phyloP scores from a whole-genome alignment of 768 basidiomycete species.

The Albatrellus ellisii region DNA sequence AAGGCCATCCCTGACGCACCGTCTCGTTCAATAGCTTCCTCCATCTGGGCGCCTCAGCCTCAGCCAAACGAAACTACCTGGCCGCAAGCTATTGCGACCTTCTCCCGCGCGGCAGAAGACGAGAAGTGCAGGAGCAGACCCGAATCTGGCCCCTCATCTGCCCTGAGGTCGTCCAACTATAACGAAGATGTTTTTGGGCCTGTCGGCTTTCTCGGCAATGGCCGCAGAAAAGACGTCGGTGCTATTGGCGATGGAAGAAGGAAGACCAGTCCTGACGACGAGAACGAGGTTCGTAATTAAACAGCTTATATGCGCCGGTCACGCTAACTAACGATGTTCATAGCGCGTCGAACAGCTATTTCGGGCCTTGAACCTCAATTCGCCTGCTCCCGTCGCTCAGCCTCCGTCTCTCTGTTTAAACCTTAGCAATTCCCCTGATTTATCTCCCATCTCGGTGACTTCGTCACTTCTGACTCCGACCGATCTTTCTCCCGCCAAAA shows the following conservation, averaged over 20 bases:
- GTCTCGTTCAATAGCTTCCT: conserved; percentile 19
- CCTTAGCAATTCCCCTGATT: conserved; percentile 43
- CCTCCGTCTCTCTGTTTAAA: conserved; percentile 29
- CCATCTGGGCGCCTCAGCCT: conserved; percentile 79
- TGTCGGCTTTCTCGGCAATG: conserved; percentile 22
- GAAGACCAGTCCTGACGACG: conserved; percentile 41
- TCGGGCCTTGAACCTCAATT: conserved; percentile 67
- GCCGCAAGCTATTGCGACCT: conserved; percentile 54
- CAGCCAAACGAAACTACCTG: conserved; percentile 54
- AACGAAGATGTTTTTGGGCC: conserved; percentile 61
- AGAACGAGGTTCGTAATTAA: conserved; percentile 36
- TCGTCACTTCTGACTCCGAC: conserved; percentile 65
- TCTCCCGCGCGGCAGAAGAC: conserved; percentile 31
- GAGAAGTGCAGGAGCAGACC: conserved; percentile 16
- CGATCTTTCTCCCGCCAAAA: conserved; percentile 55
- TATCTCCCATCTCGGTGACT: conserved; percentile 60
- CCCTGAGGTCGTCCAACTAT: conserved; percentile 21
- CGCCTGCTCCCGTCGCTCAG: conserved; percentile 37
- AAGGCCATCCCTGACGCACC: conserved; percentile 8
- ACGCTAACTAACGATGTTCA: conserved; percentile 13
- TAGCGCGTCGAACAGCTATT: conserved; percentile 75
- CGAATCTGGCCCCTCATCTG: conserved; percentile 17
- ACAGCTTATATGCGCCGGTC: no score
- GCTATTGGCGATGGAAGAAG: conserved; percentile 75
- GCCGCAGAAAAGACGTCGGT: conserved; percentile 40